Evolutionary conservation across 345 rosid species (phyloP).

Genomic region (Anacardium occidentale): DNA sequence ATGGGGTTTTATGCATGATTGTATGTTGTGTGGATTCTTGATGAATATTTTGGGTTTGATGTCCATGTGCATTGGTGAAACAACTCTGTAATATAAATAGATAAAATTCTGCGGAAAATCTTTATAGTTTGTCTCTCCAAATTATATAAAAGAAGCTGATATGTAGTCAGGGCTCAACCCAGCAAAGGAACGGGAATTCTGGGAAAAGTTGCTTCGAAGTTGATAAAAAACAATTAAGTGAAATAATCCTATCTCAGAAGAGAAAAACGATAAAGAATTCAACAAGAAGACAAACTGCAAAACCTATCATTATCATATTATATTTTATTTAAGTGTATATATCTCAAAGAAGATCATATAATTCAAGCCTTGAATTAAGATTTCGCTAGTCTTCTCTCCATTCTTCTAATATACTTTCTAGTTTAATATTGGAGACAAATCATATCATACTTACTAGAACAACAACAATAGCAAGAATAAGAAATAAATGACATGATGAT

Average conservation of each 20-base stretch:
- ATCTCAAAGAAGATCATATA: slow-evolving; percentile 11
- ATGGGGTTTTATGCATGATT: neutral
- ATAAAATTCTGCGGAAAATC: slow-evolving; percentile 17
- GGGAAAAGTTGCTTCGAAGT: slow-evolving; percentile 36
- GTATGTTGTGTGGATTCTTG: neutral
- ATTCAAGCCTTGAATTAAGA: slow-evolving; percentile 20
- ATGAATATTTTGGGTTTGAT: slow-evolving; percentile 21
- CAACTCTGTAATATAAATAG: slow-evolving; percentile 7
- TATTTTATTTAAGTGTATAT: neutral
- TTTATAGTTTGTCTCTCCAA: slow-evolving; percentile 11
- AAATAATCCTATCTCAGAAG: slow-evolving; percentile 7
- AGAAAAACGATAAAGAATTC: slow-evolving; percentile 9
- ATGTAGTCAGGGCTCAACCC: slow-evolving; percentile 10
- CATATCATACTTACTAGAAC: neutral
- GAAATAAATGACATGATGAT: too few relatives aligned
- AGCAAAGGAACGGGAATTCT: slow-evolving; percentile 39
- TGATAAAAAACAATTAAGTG: slow-evolving; percentile 31
- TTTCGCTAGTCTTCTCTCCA: too few relatives aligned
- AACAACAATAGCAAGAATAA: neutral
- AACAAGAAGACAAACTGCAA: slow-evolving; percentile 37
- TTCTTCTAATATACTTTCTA: too few relatives aligned
- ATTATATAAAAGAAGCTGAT: slow-evolving; percentile 13
- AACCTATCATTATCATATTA: slow-evolving; percentile 12
- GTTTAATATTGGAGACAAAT: too few relatives aligned
- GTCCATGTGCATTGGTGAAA: slow-evolving; percentile 26